phyloP scores from a whole-genome alignment of 768 basidiomycete species.

The Podaxis pistillaris region DNA sequence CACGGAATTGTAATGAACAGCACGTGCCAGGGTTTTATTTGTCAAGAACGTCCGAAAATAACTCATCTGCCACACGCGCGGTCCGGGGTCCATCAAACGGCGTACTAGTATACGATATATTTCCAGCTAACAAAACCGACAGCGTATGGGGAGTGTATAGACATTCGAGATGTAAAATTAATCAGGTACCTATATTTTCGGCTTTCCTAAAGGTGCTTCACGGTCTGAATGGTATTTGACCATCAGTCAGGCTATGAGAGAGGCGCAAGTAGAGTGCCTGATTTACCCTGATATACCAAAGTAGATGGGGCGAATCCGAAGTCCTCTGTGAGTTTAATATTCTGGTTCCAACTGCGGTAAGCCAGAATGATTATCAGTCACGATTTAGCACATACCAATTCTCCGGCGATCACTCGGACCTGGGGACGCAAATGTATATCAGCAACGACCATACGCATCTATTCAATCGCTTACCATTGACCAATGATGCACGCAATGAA shows the following conservation, averaged over 20 bases:
- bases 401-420: constrained; percentile 83
- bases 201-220: constrained; percentile 60
- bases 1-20: constrained; percentile 12
- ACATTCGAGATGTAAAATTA: constrained; percentile 24
- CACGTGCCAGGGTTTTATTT: constrained; percentile 14
- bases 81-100: neutral
- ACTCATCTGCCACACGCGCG: neutral
- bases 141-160: constrained; percentile 2
- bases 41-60: constrained; percentile 4
- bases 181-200: constrained; percentile 41
- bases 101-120: neutral
- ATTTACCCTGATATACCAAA: constrained; percentile 65
- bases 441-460: constrained; percentile 5
- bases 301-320: constrained; percentile 90
- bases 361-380: constrained; percentile 5
- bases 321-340: constrained; percentile 64
- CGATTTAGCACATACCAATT: constrained; percentile 52
- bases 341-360: constrained; percentile 35
- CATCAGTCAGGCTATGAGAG: constrained; percentile 9
- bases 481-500: constrained; percentile 91
- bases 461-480: constrained; percentile 62
- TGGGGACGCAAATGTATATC: constrained; percentile 24
- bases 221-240: constrained; percentile 32
- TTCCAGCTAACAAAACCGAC: neutral
- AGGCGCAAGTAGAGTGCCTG: neutral